Evolutionary conservation across 1,284 basidiomycete genomes (phyloP).

Genomic region (Trichosporon ovoides): DNA sequence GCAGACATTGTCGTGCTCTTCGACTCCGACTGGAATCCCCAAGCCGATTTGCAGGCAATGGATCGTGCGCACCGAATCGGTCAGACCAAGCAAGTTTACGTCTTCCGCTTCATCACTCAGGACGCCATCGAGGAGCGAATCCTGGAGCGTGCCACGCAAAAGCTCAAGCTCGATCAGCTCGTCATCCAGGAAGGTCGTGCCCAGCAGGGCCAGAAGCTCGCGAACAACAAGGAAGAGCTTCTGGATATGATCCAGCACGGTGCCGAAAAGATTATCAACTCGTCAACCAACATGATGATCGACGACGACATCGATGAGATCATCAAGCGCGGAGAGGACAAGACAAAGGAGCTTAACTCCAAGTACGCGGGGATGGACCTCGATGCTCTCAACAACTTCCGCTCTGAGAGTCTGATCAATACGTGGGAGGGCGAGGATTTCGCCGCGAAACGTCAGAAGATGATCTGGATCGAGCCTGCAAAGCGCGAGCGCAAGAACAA

Average conservation of each 20-base stretch:
- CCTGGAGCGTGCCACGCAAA: slow-evolving; percentile 93
- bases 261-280: slow-evolving; percentile 92
- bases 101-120: slow-evolving; percentile 96
- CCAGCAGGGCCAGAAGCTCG: slow-evolving; percentile 54
- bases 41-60: slow-evolving; percentile 98
- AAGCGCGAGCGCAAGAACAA: slow-evolving; percentile 95
- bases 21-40: slow-evolving; percentile 98
- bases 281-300: slow-evolving; percentile 61
- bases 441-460: slow-evolving; percentile 59
- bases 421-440: slow-evolving; percentile 98
- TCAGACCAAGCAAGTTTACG: slow-evolving; percentile 97
- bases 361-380: slow-evolving; percentile 92
- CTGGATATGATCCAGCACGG: slow-evolving; percentile 98
- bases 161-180: slow-evolving; percentile 88
- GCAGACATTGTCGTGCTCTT: slow-evolving; percentile 97
- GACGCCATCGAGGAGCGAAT: slow-evolving; percentile 95
- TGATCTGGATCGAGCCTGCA: slow-evolving; percentile 76
- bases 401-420: slow-evolving; percentile 76
- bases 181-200: slow-evolving; percentile 93
- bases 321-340: slow-evolving; percentile 84
- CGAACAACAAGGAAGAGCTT: slow-evolving; percentile 85
- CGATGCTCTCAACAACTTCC: slow-evolving; percentile 96
- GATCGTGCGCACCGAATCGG: slow-evolving; percentile 98
- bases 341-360: slow-evolving; percentile 79
- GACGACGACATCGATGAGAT: slow-evolving; percentile 94